Base-by-base conservation (phyloP, 495 filamentous ascomycete species). In the Xylaria bambusicola region DNA sequence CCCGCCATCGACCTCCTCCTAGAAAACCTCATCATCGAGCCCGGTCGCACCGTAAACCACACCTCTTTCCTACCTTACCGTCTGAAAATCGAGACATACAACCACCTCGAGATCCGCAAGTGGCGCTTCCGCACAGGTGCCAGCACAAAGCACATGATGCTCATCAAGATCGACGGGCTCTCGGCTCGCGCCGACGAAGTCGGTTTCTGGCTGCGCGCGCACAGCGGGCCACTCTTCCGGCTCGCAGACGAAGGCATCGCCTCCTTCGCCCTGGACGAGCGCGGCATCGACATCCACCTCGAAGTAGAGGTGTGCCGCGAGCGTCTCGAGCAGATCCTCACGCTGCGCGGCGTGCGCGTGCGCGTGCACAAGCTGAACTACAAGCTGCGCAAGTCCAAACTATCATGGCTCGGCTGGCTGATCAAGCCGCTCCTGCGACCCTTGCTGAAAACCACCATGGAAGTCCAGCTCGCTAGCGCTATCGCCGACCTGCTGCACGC, bases 11-110 rank as follows among this genome's bases (percentile, higher is more conserved):
- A 96, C 63, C 82, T 98, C 10, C 77, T 98, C 0, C 74, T 98
- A 7, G 93, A 97, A 65, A 97, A 94, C 56, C 77, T 98, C 38
- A 88, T 98, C 51, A 77, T 98, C 35, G 92, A 98, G 62, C 93
- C 93, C 0, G 93, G 93, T 20, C 79, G 77, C 31, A 94, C 91
- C 2, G 81, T 96, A 62, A 94, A 96, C 68, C 81, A 85, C 61
- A 87, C 88, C 2, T 96, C 92, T 0, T 97, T 98, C 81, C 83
- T 97, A 13, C 93, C 93, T 0, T 93, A 90, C 72, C 84, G 86
- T 38, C 80, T 97, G 53, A 85, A 88, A 38, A 75, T 96, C 36
- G 85, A 92, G 62, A 92, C 90, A 0, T 88, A 86, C 70, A 96
- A 93, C 64, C 88, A 95, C 65, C 76, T 98, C 40, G 89, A 94